Evolutionary conservation across 169 alveolate species (phyloP).

Genomic region (Babesia bovis): DNA sequence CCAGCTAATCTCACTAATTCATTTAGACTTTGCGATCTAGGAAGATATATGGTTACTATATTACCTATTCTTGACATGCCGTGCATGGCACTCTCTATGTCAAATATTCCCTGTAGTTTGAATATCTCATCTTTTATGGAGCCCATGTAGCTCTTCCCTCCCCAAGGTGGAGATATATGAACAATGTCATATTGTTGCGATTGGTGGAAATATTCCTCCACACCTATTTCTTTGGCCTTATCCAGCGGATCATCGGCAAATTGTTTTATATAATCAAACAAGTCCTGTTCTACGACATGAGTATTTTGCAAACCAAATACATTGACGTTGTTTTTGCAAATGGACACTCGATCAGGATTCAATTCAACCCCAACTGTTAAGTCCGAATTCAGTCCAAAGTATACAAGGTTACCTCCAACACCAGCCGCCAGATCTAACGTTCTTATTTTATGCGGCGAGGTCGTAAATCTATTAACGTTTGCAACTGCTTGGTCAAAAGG

Average conservation of each 20-base stretch:
- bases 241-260: slow-evolving; percentile 31
- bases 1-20: slow-evolving; percentile 41
- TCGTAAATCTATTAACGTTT: not conserved
- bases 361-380: slow-evolving; percentile 52
- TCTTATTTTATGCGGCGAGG: not conserved
- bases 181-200: slow-evolving; percentile 36
- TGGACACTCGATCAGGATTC: slow-evolving; percentile 30
- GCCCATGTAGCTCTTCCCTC: slow-evolving; percentile 55
- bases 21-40: slow-evolving; percentile 51
- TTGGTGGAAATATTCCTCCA: slow-evolving; percentile 9
- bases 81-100: slow-evolving; percentile 27
- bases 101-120: slow-evolving; percentile 8
- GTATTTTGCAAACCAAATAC: slow-evolving; percentile 38
- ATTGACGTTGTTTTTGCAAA: slow-evolving; percentile 34
- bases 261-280: slow-evolving; percentile 27
- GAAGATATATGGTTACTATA: slow-evolving; percentile 40
- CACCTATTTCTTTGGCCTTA: slow-evolving; percentile 31
- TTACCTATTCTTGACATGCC: slow-evolving; percentile 2
- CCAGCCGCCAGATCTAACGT: slow-evolving; percentile 53
- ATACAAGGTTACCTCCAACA: slow-evolving; percentile 62
- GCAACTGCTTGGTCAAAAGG: not conserved
- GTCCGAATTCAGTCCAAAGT: slow-evolving; percentile 34
- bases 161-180: slow-evolving; percentile 68
- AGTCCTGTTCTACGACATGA: slow-evolving; percentile 38
- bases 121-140: slow-evolving; percentile 7